Percentiles rank a stretch among this genome's conserved stretches.
Conservation (phyloP, 176 grass and related monocot species). For the Pontederia crassipes region DNA sequence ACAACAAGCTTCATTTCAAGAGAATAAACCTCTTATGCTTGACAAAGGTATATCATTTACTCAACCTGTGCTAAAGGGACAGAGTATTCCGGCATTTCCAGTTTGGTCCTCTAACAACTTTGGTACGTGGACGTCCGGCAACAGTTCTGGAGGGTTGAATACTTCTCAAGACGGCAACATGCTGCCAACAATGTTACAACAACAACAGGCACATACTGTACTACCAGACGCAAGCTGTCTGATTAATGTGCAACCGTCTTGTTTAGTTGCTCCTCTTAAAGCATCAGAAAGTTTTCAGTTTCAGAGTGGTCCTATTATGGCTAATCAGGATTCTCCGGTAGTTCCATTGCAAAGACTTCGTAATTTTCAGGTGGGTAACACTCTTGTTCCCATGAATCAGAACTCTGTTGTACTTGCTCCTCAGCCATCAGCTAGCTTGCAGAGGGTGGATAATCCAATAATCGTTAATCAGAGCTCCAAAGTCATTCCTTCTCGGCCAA, state of each 20-base stretch:
- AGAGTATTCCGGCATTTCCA: conserved; percentile 44
- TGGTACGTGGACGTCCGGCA: conserved; percentile 27
- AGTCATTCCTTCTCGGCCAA: conserved; percentile 15
- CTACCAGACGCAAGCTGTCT: conserved; percentile 31
- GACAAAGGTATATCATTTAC: conserved; percentile 86
- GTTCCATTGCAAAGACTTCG: too few species aligned
- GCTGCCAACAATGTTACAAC: conserved; percentile 37
- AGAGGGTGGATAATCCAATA: conserved; percentile 30
- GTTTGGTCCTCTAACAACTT: conserved; percentile 56
- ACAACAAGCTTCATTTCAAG: conserved; percentile 34
- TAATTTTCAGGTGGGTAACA: too few species aligned
- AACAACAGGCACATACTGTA: conserved; percentile 45
- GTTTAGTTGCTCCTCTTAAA: conserved; percentile 52
- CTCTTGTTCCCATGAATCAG: not conserved
- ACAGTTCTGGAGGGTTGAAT: conserved; percentile 24
- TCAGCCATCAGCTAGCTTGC: conserved; percentile 32
- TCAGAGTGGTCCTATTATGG: conserved; percentile 21
- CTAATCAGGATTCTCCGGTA: too few species aligned
- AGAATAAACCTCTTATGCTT: conserved; percentile 35
- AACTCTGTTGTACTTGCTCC: conserved; percentile 26
- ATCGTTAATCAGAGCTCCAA: conserved; percentile 25
- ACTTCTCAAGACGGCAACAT: conserved; percentile 45
- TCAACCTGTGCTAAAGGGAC: conserved; percentile 65
- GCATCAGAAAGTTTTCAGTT: conserved; percentile 43
- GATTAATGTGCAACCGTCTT: conserved; percentile 72